These are phyloP conservation scores for Claviceps sp. DNA, from an alignment of 2,329 filamentous ascomycete genomes.

Conservation along the genomic window DNA sequence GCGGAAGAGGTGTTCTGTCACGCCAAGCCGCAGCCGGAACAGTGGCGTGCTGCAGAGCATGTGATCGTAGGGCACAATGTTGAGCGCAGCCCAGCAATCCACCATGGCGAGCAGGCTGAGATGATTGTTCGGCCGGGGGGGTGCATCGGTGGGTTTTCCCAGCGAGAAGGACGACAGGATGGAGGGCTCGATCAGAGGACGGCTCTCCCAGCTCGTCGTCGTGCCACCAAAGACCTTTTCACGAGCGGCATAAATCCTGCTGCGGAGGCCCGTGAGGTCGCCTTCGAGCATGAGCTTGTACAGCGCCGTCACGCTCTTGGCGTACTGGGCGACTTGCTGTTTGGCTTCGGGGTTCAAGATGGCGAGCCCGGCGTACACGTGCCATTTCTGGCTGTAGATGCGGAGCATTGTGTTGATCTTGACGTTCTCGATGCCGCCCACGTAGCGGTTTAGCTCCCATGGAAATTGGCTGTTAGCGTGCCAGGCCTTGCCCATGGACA, in stretches of 20 bases:
- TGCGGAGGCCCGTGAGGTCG: conserved; percentile 57
- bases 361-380: conserved; percentile 93
- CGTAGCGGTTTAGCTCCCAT: conserved; percentile 91
- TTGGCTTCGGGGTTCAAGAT: conserved; percentile 91
- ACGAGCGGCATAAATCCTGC: conserved; percentile 49
- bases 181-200: conserved; percentile 64
- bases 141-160: conserved; percentile 48
- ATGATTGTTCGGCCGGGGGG: conserved; percentile 72
- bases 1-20: conserved; percentile 92
- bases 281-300: conserved; percentile 96
- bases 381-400: conserved; percentile 98
- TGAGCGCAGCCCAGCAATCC: conserved; percentile 91
- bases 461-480: conserved; percentile 90
- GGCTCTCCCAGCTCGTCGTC: conserved; percentile 39
- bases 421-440: conserved; percentile 96
- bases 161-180: conserved; percentile 83
- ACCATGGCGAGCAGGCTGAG: conserved; percentile 90
- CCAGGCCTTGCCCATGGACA: conserved; percentile 98
- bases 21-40: conserved; percentile 90
- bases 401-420: conserved; percentile 97
- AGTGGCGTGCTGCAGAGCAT: conserved; percentile 99
- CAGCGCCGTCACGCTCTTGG: conserved; percentile 78
- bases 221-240: conserved; percentile 58
- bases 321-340: conserved; percentile 89
- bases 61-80: conserved; percentile 94